Percentiles rank a stretch among this genome's conserved stretches.
phyloP scores from a whole-genome alignment of 257 asterid genomes.

The Eustoma russellianum region DNA sequence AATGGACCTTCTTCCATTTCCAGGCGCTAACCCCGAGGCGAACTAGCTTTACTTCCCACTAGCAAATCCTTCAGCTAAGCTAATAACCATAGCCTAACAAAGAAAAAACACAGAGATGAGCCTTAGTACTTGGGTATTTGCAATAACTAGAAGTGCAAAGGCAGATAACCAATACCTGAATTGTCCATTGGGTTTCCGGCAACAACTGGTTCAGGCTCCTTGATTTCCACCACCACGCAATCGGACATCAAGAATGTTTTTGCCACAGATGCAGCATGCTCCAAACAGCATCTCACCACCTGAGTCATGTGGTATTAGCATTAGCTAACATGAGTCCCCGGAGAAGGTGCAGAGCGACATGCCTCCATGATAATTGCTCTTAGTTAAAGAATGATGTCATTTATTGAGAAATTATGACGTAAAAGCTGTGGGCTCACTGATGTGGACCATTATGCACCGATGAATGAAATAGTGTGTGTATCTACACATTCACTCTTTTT shows the following conservation, averaged over 20 bases:
- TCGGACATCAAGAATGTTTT: slow-evolving; percentile 97
- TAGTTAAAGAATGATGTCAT: background rate
- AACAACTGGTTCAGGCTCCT: slow-evolving; percentile 71
- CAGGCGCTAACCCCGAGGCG: no score
- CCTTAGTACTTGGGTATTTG: background rate
- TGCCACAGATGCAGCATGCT: slow-evolving; percentile 91
- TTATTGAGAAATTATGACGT: no score
- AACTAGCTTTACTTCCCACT: background rate
- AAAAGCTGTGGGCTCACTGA: no score
- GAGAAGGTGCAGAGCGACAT: background rate
- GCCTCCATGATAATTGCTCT: background rate
- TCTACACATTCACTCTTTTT: no score
- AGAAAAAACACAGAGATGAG: background rate
- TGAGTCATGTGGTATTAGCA: slow-evolving; percentile 10
- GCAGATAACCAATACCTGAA: slow-evolving; percentile 41
- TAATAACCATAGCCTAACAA: slow-evolving; percentile 71
- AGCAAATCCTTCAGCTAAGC: slow-evolving; percentile 5
- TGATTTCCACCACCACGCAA: slow-evolving; percentile 92
- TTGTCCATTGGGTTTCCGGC: slow-evolving; percentile 91
- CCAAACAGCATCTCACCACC: slow-evolving; percentile 97
- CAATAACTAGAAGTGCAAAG: background rate
- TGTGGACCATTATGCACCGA: no score
- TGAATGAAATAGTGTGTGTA: no score
- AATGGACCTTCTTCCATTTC: no score
- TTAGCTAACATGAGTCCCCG: no score